phyloP scores from a whole-genome alignment of 2,329 filamentous ascomycete genomes.

The Elsinoe arachidis region DNA sequence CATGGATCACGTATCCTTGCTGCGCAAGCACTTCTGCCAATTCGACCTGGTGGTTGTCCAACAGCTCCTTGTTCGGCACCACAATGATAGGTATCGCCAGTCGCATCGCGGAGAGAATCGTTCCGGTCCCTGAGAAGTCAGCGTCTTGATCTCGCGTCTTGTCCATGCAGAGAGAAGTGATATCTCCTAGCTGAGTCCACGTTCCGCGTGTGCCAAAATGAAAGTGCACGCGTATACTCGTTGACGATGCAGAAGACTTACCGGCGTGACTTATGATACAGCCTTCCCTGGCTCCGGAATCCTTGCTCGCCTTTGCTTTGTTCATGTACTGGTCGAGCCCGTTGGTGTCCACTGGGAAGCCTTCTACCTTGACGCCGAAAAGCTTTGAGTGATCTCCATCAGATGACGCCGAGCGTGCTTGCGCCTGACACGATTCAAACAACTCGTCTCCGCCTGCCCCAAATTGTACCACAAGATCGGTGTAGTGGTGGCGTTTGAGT shows the following conservation, averaged over 20 bases:
- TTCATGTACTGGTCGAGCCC: constrained; percentile 54
- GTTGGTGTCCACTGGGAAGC: constrained; percentile 57
- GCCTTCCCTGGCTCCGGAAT: constrained; percentile 46
- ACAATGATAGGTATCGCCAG: constrained; percentile 71
- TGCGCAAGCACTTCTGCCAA: constrained; percentile 67
- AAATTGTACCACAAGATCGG: constrained; percentile 69
- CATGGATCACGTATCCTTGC: constrained; percentile 69
- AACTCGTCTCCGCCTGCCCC: constrained; percentile 55
- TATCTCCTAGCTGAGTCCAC: no score
- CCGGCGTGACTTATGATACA: constrained; percentile 85
- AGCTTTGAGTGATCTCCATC: constrained; percentile 17
- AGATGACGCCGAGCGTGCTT: not conserved
- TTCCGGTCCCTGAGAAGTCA: constrained; percentile 64
- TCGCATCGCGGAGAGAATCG: constrained; percentile 74
- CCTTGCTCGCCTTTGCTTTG: constrained; percentile 35
- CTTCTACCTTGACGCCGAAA: constrained; percentile 42
- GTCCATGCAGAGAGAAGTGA: no score
- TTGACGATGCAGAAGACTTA: constrained; percentile 32
- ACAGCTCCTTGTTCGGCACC: constrained; percentile 71
- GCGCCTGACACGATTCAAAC: constrained; percentile 34
- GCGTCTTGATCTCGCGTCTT: not conserved
- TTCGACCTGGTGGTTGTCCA: constrained; percentile 87
- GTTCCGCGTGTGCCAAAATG: no score
- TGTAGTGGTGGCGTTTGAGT: constrained; percentile 55
- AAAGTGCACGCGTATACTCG: no score